Evolutionary conservation across 2,329 filamentous ascomycete species (phyloP), one percentile per base, ranked within the genome.

Genomic region (Alternaria brassicicola): DNA sequence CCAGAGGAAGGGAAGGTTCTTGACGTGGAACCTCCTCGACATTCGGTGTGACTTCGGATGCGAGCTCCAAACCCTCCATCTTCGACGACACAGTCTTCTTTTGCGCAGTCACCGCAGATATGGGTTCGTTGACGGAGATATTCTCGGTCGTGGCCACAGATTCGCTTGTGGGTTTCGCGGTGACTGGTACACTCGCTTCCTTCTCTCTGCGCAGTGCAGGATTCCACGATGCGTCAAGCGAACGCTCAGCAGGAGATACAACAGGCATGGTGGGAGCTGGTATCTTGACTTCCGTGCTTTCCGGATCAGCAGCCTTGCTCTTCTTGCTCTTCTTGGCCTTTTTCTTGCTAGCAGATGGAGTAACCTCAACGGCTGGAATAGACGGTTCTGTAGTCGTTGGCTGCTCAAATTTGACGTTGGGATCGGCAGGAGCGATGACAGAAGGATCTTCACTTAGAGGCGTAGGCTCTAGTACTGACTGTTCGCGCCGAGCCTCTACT

Each of bases 291-390:
- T 64, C 60, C 5, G 46, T 54, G 38, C 64, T 71, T 49, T 65
- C 67, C 3, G 56, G 66, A 36, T 70, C 65, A 35, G 60, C 60
- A 38, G 70, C 71, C 62, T 73, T 73, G 3, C 30, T 52, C 47
- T 72, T 75, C 49, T 73, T 74, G 31, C 58, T 57, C 54, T 73
- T 75, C 57, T 75, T 74, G 12, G 55, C 53, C 60, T 73, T 72
- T 57, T 66, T 73, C 57, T 68, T 71, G 39, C 53, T 54, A 6
- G 63, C 45, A 17, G 49, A 33, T 46, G 57, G 38, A 15, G 52
- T 47, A 15, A 23, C 21, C 17, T 50, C 57, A n/a, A 54, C 46
- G 26, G 33, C 13, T 7, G 49, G 41, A 28, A 39, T 36, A 8
- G 56, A 25, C 6, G 33, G 28, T 17, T 46, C 52, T 17, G 28